Base-by-base conservation (phyloP, 441 rosid genomes). In the Rhodomyrtus psidioides region DNA sequence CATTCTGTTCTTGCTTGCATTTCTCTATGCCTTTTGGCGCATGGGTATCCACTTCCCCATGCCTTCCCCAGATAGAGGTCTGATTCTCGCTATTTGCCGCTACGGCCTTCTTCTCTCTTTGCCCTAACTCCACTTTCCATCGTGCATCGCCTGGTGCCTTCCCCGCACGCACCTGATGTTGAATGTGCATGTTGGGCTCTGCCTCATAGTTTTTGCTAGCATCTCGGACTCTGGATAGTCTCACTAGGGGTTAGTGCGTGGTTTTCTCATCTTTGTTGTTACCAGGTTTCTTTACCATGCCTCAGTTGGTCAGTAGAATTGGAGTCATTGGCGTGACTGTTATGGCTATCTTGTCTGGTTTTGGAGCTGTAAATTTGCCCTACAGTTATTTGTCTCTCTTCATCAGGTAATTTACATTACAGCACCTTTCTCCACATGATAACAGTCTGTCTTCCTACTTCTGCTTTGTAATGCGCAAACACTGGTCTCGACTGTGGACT, bases 41-140 rank as follows among this genome's bases (percentile, higher is more conserved):
- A 94, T 96, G 99, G 99, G 99, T 86, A 90, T 98, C 91, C 99
- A 98, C 91, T 98, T 98, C 84, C 99, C 98, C 62, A 98, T 98
- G 99, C 99, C 98, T 89, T 95, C 99, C 4, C 93, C 95, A 30
- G 98, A 96, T 88, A 97, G 93, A 93, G 99, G 99, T 96, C 86
- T 0, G 74, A 53, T 12, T 46, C 21, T 79, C 42, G 44, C 19
- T 85, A 2, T 76, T 19, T 14, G 39, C 27, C n/a, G 44, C 55
- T 76, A 6, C 30, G 56, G 60, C 19, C 55, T 30, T 54, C 55
- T 30, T 54, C 54, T 46, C 51, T 9, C 49, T 24, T 76, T 76
- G 3, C 54, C 82, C 54, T 46, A n/a, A 46, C 12, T 56, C 27
- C 60, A 56, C 60, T 24, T 56, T 56, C 60, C 12, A 23, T 56